Base-by-base conservation (phyloP, 257 asterid species). In the Rhazya stricta region DNA sequence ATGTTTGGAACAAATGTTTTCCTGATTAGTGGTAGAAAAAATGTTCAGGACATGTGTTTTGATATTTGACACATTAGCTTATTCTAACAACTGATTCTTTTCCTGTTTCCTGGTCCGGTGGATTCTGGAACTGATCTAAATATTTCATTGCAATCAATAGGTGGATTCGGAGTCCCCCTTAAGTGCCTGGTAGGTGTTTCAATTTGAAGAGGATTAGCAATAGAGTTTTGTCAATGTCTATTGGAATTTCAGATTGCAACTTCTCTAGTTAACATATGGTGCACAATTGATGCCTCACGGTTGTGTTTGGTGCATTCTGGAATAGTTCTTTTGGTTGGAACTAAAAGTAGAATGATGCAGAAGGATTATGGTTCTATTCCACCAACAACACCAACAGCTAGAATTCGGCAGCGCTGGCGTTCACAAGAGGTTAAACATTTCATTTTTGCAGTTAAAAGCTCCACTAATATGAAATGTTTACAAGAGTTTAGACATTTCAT, bases 331-430 rank as follows among this genome's bases (percentile, higher is more conserved):
- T 29, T 68, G 58, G 67, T 68, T 32, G 57, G 60, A 74, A 72
- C 42, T 67, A 21, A 71, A 80, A 54, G 46, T 51, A 73, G 30
- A 81, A 60, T 71, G 78, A 86, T 79, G 86, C 81, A 66, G 25
- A 84, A 78, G 83, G 85, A 74, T 73, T 73, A 82, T 15, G 75
- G 84, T 79, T 85, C 89, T 7, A 75, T 87, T 77, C 70, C 77
- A 70, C 85, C 91, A 2, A 77, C 86, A 48, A 83, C 89, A 1
- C 91, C 91, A 21, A 73, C 80, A 8, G 45, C 43, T 75, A 85
- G 91, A 76, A 58, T 62, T 70, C 85, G 91, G 32, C 88, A 84
- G 0, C 88, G 89, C 36, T 78, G 75, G 78, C 85, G 84, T 61
- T 46, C 89, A 23, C 81, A 67, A 51, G 90, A 86, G 90, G 93